A percentile compares a stretch with the other conserved stretches of the same genome.
phyloP scores from a whole-genome alignment of 176 grass and related monocot genomes.

The Sorghum bicolor region DNA sequence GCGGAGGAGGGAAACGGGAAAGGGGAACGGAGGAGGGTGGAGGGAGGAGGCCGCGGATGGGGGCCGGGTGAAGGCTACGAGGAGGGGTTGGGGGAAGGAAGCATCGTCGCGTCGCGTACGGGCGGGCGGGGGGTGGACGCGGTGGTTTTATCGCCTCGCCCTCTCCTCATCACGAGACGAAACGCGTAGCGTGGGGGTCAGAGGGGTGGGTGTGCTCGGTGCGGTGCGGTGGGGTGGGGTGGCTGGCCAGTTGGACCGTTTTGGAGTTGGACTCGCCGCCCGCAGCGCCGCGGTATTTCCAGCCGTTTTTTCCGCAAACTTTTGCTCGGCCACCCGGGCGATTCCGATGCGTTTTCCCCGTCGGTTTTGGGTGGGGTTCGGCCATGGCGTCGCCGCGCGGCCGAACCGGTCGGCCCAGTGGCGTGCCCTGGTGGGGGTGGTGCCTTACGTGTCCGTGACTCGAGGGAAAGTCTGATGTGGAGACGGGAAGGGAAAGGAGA shows the following conservation, averaged over 20 bases:
- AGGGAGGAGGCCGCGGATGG: background rate
- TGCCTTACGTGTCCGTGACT: constrained; percentile 35
- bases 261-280: constrained; percentile 20
- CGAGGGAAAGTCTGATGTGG: background rate
- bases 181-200: constrained; percentile 4
- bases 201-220: background rate
- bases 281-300: constrained; percentile 9
- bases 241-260: constrained; percentile 11
- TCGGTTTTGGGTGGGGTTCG: background rate
- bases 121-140: background rate
- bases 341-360: background rate
- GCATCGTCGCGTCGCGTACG: constrained; percentile 14
- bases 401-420: background rate
- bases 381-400: background rate
- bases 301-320: background rate
- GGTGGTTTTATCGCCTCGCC: constrained; percentile 43
- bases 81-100: constrained; percentile 21
- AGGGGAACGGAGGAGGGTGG: background rate
- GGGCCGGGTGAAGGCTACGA: constrained; percentile 16
- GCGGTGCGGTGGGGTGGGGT: background rate
- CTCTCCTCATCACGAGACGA: background rate
- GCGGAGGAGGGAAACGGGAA: constrained; percentile 1
- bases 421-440: constrained; percentile 7
- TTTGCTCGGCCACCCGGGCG: background rate
- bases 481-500: background rate